These are phyloP conservation scores for Aureobasidium subglaciale DNA, from an alignment of 2,329 filamentous ascomycete species.

Conservation along the genomic window DNA sequence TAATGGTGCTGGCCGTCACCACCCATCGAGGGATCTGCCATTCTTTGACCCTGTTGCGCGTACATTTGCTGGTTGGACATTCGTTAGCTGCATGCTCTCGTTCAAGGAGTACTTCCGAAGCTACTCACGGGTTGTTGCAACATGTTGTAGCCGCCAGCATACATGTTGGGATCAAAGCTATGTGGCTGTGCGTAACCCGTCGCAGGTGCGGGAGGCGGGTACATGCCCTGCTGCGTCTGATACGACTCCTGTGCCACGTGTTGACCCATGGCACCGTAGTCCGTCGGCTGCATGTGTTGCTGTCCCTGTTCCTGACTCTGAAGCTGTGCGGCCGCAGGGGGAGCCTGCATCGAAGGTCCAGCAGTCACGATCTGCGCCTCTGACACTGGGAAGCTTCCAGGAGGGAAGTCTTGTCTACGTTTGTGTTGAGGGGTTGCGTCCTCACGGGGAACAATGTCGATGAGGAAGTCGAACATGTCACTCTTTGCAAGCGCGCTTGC, in stretches of 20 bases:
- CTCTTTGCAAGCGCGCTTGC: constrained; percentile 92
- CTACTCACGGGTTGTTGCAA: constrained; percentile 69
- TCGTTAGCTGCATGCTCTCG: too few species aligned
- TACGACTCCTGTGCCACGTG: constrained; percentile 45
- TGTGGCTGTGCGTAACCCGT: constrained; percentile 63
- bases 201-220: constrained; percentile 70
- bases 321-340: constrained; percentile 22
- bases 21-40: constrained; percentile 17
- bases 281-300: constrained; percentile 19
- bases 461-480: constrained; percentile 99
- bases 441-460: constrained; percentile 95
- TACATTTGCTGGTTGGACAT: constrained; percentile 12
- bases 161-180: constrained; percentile 83
- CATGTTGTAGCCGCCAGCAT: constrained; percentile 64
- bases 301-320: constrained; percentile 25
- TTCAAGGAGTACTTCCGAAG: too few species aligned
- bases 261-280: constrained; percentile 29
- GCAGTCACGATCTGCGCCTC: constrained; percentile 43
- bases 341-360: constrained; percentile 28
- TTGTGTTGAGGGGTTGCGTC: constrained; percentile 84
- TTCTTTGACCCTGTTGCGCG: constrained; percentile 16
- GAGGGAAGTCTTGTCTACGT: constrained; percentile 42
- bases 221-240: constrained; percentile 72
- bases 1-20: constrained; percentile 16
- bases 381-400: constrained; percentile 40